These are phyloP conservation scores for Solanum paucissectum DNA, from an alignment of 257 asterid species.

Conservation along the genomic window DNA sequence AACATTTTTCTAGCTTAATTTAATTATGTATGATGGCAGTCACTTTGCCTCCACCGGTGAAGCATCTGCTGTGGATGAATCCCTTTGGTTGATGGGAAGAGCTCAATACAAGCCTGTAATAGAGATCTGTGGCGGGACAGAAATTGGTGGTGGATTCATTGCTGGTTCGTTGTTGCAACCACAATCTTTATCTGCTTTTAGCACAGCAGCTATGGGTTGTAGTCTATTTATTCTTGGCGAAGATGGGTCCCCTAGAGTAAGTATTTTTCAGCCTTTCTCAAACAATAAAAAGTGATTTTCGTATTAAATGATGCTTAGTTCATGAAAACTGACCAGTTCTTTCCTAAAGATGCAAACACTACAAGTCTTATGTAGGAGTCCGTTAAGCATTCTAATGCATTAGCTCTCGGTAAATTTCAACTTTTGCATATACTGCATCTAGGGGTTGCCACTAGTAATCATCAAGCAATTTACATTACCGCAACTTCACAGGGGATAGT, in stretches of 20 bases:
- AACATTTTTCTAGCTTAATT: background rate
- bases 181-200: constrained; percentile 82
- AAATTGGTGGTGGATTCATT: constrained; percentile 91
- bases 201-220: constrained; percentile 95
- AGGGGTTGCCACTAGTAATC: background rate
- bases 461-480: background rate
- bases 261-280: background rate
- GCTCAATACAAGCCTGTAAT: constrained; percentile 84
- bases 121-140: constrained; percentile 98
- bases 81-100: constrained; percentile 97
- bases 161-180: constrained; percentile 79
- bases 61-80: constrained; percentile 93
- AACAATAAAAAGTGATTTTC: background rate
- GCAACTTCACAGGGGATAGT: background rate
- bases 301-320: background rate
- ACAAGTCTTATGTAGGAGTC: background rate
- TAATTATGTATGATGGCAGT: constrained; percentile 25
- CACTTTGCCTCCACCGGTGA: constrained; percentile 97
- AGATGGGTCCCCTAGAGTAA: constrained; percentile 26
- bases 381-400: background rate
- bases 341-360: background rate
- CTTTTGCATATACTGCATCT: background rate
- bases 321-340: background rate
- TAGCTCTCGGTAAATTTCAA: background rate
- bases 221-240: constrained; percentile 76